Conservation (phyloP, 768 basidiomycete genomes). For the Termitomyces sp. region DNA sequence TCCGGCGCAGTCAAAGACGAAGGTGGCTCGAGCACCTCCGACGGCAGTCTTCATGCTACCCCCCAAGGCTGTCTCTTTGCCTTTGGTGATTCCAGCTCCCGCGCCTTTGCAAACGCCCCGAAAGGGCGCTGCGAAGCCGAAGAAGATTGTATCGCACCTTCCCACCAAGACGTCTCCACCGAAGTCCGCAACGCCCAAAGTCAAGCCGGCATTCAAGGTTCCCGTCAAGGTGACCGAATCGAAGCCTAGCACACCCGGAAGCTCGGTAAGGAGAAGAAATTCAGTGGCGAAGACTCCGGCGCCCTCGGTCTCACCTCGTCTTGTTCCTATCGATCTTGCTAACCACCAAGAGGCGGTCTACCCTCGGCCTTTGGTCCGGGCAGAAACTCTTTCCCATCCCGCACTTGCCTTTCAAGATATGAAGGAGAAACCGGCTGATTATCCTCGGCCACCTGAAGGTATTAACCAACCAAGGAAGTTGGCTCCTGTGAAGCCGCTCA, state of each 20-base stretch:
- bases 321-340: not conserved
- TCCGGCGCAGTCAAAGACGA: not conserved
- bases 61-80: not conserved
- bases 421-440: not conserved
- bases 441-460: conserved; percentile 1
- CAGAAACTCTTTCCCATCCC: not conserved
- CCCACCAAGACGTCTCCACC: not conserved
- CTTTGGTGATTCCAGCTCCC: not conserved
- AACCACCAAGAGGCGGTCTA: not conserved
- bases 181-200: not conserved
- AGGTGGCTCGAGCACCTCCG: not conserved
- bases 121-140: not conserved
- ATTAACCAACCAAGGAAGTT: too few species aligned
- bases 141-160: not conserved
- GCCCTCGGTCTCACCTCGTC: not conserved
- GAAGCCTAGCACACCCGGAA: not conserved
- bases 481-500: not conserved
- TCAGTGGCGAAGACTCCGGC: not conserved
- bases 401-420: not conserved
- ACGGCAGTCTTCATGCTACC: not conserved
- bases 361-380: conserved; percentile 2
- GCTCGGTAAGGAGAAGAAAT: not conserved
- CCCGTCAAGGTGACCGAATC: not conserved
- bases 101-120: not conserved
- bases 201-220: not conserved